These are phyloP conservation scores for Geotrichum fermentans DNA, from an alignment of 1,139 yeast genomes.

Conservation along the genomic window DNA sequence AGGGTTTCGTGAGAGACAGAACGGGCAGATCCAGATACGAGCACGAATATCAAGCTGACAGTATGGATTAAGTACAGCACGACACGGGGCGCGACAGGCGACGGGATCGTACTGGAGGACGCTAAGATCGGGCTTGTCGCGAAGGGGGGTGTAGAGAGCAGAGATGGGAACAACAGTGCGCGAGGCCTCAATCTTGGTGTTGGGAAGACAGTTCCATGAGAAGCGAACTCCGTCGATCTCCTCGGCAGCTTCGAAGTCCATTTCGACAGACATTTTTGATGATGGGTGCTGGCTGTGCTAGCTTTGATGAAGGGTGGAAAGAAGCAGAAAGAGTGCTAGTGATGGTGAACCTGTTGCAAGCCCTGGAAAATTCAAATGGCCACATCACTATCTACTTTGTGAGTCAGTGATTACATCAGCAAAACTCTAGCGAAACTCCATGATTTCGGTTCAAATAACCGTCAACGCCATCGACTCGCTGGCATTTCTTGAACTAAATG, in stretches of 20 bases:
- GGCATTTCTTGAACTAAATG: too few relatives aligned
- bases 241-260: conserved; percentile 79
- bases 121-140: conserved; percentile 71
- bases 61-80: conserved; percentile 83
- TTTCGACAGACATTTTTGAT: neutral
- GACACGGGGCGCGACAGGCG: conserved; percentile 77
- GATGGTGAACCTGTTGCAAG: too few relatives aligned
- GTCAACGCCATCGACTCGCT: neutral
- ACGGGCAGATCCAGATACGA: conserved; percentile 85
- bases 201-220: conserved; percentile 88
- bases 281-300: too few relatives aligned
- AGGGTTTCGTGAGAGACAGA: conserved; percentile 78
- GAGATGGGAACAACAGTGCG: conserved; percentile 95
- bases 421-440: neutral
- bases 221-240: conserved; percentile 86
- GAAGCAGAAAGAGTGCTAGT: conserved; percentile 4
- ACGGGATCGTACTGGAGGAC: conserved; percentile 88
- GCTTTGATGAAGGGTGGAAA: neutral
- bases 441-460: neutral
- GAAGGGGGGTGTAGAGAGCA: conserved; percentile 87
- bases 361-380: conserved; percentile 7
- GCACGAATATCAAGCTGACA: conserved; percentile 72
- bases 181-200: conserved; percentile 83
- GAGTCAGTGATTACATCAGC: neutral
- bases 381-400: conserved; percentile 7